Percentiles rank a stretch among this genome's conserved stretches.
These are phyloP conservation scores for Lotmaria passim DNA, from an alignment of 208 protist species.

Conservation along the genomic window DNA sequence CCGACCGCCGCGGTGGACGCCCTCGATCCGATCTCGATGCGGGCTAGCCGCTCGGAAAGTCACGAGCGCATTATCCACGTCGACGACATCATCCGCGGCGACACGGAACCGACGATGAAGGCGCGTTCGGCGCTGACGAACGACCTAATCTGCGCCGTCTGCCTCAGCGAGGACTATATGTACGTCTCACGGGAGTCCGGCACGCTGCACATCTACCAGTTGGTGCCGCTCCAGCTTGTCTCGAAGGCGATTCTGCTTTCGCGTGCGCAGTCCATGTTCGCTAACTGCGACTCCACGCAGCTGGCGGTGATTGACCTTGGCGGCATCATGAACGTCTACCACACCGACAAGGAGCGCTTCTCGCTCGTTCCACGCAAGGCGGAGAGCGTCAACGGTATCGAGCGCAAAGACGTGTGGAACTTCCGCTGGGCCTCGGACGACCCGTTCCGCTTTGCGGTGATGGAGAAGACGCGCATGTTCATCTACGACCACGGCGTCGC, in stretches of 20 bases:
- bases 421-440: conserved; percentile 94
- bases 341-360: conserved; percentile 57
- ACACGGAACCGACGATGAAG: conserved; percentile 57
- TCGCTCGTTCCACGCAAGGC: conserved; percentile 72
- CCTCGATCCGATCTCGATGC: conserved; percentile 84
- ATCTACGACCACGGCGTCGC: conserved; percentile 89
- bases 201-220: conserved; percentile 85
- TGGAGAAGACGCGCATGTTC: conserved; percentile 96
- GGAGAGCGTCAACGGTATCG: conserved; percentile 67
- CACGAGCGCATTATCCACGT: conserved; percentile 91
- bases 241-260: conserved; percentile 75
- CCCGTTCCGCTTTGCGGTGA: conserved; percentile 92
- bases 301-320: conserved; percentile 93
- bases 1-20: conserved; percentile 71
- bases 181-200: conserved; percentile 92
- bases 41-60: conserved; percentile 72
- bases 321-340: conserved; percentile 77
- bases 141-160: conserved; percentile 92
- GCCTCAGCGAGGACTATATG: conserved; percentile 79
- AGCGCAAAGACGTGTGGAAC: conserved; percentile 96
- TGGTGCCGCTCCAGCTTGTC: conserved; percentile 87
- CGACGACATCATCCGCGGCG: conserved; percentile 86
- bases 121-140: conserved; percentile 80
- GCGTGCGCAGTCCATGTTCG: conserved; percentile 79
- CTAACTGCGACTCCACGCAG: conserved; percentile 93